These are phyloP conservation scores for Fusarium compactum DNA, from an alignment of 2,329 filamentous ascomycete genomes.

Conservation along the genomic window DNA sequence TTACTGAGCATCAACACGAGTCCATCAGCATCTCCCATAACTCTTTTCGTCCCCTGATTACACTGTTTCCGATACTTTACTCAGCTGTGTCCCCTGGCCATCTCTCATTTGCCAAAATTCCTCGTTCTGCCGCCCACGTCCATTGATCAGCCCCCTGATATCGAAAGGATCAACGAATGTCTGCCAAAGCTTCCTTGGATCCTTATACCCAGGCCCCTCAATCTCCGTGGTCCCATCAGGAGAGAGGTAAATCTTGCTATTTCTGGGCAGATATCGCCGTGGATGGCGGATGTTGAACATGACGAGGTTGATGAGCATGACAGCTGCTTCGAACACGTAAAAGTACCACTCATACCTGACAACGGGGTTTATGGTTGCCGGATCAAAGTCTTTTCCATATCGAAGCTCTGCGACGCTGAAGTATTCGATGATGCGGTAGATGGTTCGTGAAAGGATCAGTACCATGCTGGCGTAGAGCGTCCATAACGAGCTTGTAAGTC, in stretches of 20 bases:
- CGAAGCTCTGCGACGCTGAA: constrained; percentile 61
- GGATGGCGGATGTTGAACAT: constrained; percentile 66
- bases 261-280: constrained; percentile 62
- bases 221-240: constrained; percentile 63
- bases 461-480: constrained; percentile 64
- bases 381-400: constrained; percentile 54
- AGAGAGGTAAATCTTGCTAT: constrained; percentile 63
- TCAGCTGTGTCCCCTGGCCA: background rate
- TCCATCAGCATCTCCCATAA: background rate
- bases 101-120: constrained; percentile 53
- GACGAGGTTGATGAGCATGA: constrained; percentile 65
- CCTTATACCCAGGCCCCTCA: constrained; percentile 62
- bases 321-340: constrained; percentile 66
- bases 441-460: constrained; percentile 65
- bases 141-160: constrained; percentile 51
- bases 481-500: constrained; percentile 54
- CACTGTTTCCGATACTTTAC: constrained; percentile 8
- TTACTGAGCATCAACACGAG: background rate
- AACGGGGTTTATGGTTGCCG: constrained; percentile 56
- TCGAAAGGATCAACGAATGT: constrained; percentile 60
- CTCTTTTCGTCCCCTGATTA: constrained; percentile 4
- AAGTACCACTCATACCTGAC: constrained; percentile 71
- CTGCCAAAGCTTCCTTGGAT: constrained; percentile 57
- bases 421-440: constrained; percentile 71
- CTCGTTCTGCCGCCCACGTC: constrained; percentile 48